Evolutionary conservation across 805 yeast genomes (phyloP), one percentile per base, ranked within the genome.

Genomic region (Jamesozyma lodderae): DNA sequence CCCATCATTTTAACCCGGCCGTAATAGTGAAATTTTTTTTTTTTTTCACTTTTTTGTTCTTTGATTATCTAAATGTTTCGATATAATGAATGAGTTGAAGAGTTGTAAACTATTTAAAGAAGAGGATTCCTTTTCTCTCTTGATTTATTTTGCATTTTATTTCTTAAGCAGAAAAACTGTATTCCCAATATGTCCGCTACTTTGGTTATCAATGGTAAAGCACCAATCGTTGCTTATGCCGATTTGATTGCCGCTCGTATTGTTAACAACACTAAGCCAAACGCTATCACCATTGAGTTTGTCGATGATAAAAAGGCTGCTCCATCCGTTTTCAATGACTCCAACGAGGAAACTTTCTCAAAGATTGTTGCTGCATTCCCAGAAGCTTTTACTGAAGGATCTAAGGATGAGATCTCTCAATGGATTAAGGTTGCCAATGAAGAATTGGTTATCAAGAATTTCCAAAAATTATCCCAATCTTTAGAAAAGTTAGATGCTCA

Each of bases 401-500:
- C 36, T 15, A 19, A 44, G 29, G 49, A 41, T 24, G 41, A 44
- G 4, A 62, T 80, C n/a, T 63, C 69, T 41, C 67, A 70, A 45
- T 85, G 94, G 94, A 59, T 73, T 48, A 68, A 73, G 42, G 70
- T 79, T 49, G 85, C 94, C 21, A 62, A 70, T 48, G 75, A 75
- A 40, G 78, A 81, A 52, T 70, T 86, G 44, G 69, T 79, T 37
- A 73, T 81, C 60, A 87, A 83, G 68, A 90, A 90, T 67, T 92
- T 90, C 73, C 85, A 86, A 68, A 83, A 79, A 53, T 72, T 90
- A 43, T 72, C 92, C 29, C 73, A 68, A 31, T 78, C 81, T 51
- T 73, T 90, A 58, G 95, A 84, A 62, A 72, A 73, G 55, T 70
- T 90, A 52, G 96, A 90, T 51, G 64, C 79, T 33, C 88, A 81